Percentiles rank a stretch among this genome's conserved stretches.
These are phyloP conservation scores for Talaromyces atroroseus DNA, from an alignment of 2,329 filamentous ascomycete species.

Conservation along the genomic window DNA sequence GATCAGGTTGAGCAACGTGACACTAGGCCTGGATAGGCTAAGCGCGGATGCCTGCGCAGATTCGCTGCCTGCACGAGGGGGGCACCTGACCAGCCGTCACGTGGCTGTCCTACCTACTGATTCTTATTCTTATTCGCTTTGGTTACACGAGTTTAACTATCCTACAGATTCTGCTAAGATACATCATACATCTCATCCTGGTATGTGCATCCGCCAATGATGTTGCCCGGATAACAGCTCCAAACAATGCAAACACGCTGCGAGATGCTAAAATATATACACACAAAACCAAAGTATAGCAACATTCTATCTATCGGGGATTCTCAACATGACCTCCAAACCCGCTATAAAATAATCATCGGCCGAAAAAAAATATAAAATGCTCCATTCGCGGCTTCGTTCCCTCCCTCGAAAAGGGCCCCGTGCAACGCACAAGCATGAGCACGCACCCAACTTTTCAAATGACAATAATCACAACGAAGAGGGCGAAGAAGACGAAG, in stretches of 20 bases:
- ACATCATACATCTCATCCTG: too few relatives aligned
- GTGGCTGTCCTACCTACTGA: not conserved
- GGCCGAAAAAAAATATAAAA: too few relatives aligned
- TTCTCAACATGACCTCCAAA: not conserved
- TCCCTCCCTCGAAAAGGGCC: conserved; percentile 23
- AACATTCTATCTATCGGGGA: too few relatives aligned
- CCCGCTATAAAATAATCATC: not conserved
- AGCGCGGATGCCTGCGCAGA: not conserved
- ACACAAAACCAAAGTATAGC: not conserved
- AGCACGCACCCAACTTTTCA: not conserved
- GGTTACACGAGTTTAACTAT: not conserved
- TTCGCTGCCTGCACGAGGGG: too few relatives aligned
- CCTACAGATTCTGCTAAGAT: too few relatives aligned
- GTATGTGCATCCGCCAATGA: too few relatives aligned
- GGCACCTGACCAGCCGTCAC: not conserved
- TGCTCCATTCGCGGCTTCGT: conserved; percentile 28
- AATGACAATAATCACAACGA: not conserved
- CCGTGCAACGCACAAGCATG: not conserved
- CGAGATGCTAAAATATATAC: too few relatives aligned
- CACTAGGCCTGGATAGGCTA: not conserved
- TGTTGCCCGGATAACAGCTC: too few relatives aligned
- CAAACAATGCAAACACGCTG: too few relatives aligned
- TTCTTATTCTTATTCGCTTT: not conserved
- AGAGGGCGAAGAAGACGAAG: conserved; percentile 17
- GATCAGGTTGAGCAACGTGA: not conserved